Evolutionary conservation across 2,329 filamentous ascomycete genomes (phyloP), one percentile per base, ranked within the genome.

Genomic region (Dothideomycetes sp.): DNA sequence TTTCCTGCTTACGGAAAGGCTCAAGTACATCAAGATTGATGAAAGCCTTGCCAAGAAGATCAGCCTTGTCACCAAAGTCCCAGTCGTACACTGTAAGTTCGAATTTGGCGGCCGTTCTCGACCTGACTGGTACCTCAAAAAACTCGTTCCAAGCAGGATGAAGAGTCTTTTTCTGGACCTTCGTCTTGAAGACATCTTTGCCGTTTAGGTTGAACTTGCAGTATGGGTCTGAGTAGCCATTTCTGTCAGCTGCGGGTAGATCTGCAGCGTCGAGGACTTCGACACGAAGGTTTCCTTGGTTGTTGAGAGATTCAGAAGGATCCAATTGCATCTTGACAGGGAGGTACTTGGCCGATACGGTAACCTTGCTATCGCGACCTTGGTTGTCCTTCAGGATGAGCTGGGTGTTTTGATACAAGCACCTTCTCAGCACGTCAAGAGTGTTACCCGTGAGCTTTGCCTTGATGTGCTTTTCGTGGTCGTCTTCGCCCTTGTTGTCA

Each of bases 241-340:
- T 98, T 24, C 87, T 80, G 55, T 98, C 91, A 19, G 89, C 89
- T 1, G 91, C 80, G 5, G 91, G 91, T n/a, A 98, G 74, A 44
- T 94, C 81, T 7, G 75, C 67, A 14, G 81, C 91, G 59, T 94
- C 87, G 29, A 96, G 67, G 14, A 98, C 74, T 53, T 96, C 87
- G n/a, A 98, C 85, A 15, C 88, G 84, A 16, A 98, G 78, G 43
- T 79, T 88, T 44, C 91, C 91, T 77, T 94, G 94, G 63, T 98
- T 98, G 75, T 95, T 96, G 70, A 98, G 94, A 55, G 87, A 95
- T 63, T 98, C 91, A 52, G 80, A 86, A 0, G 91, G 84, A 54
- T 98, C 87, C 36, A 98, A 81, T 41, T 79, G 70, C 91, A 98
- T 98, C 65, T 84, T 79, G 45, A 96, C 79, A 0, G 91, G 91